Evolutionary conservation across 805 yeast species (phyloP), one percentile per base, ranked within the genome.

Genomic region (Saturnispora besseyi): DNA sequence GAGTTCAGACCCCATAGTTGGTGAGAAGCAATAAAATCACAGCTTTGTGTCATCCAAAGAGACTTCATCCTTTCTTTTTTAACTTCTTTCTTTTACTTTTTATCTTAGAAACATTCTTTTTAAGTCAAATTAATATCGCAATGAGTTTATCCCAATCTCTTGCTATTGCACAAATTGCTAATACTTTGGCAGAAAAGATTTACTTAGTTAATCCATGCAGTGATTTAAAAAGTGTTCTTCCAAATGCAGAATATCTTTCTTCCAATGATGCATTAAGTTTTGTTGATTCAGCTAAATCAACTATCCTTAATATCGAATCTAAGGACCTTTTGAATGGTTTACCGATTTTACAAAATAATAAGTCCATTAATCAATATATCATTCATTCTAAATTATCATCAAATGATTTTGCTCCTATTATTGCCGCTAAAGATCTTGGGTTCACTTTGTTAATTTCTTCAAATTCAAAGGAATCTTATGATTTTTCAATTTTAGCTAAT

Each of bases 341-440:
- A 48, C 88, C 95, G 13, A 73, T 73, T 48, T 70, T 88, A 44
- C 52, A 57, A 22, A 58, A 56, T 21, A 31, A 57, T 63, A 40
- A 57, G 60, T 51, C 69, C 79, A 57, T 8, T 32, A 45, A 63
- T 65, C 52, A 57, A 64, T 72, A 77, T 28, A 82, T 84, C n/a
- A 65, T 84, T 48, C 85, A 82, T 59, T 79, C 81, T 34, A 77
- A 78, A 52, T 63, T 84, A 45, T 53, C 71, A n/a, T 64, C 72
- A 48, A 73, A 74, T 54, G 96, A 89, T 63, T 87, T 73, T 66
- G 79, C 85, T 28, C 69, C 77, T 13, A 76, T 87, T 28, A 71
- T 91, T n/a, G 76, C 87, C 7, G 71, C 85, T 57, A 81, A 90
- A 61, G 91, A 87, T 63, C 70, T 84, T 38, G 79, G 80, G 13